Conservation (phyloP, 441 rosid species). For the Melastoma candidum region DNA sequence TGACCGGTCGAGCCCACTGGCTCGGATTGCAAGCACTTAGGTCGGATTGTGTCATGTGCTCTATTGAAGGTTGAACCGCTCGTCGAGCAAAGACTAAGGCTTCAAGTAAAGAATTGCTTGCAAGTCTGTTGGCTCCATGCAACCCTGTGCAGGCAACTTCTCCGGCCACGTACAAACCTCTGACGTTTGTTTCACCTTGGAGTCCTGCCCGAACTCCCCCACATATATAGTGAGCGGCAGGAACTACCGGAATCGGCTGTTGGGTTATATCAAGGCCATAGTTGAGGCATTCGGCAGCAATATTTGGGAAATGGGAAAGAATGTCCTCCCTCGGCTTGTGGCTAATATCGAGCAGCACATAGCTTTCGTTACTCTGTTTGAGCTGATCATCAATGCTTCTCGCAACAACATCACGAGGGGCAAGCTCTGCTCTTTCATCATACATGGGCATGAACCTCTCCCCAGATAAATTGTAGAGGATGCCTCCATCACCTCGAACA, state of each 20-base stretch:
- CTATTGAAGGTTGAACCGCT: slow-evolving; percentile 79
- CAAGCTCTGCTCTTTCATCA: slow-evolving; percentile 91
- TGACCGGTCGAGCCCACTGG: slow-evolving; percentile 66
- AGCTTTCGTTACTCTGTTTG: slow-evolving; percentile 61
- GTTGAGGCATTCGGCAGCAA: slow-evolving; percentile 77
- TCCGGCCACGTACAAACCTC: slow-evolving; percentile 87
- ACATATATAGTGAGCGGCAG: slow-evolving; percentile 97
- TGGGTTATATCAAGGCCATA: slow-evolving; percentile 68
- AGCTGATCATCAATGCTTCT: slow-evolving; percentile 98
- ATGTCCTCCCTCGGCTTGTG: slow-evolving; percentile 71
- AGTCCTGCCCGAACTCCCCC: slow-evolving; percentile 94
- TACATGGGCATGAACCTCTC: slow-evolving; percentile 81
- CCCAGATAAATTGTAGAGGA: slow-evolving; percentile 71
- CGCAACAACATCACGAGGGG: slow-evolving; percentile 95
- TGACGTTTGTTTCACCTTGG: slow-evolving; percentile 86
- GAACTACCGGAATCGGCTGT: slow-evolving; percentile 90
- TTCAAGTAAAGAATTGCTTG: slow-evolving; percentile 97
- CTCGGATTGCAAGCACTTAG: slow-evolving; percentile 34
- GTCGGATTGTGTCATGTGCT: slow-evolving; percentile 52
- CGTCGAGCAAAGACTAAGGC: slow-evolving; percentile 90
- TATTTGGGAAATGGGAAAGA: slow-evolving; percentile 89
- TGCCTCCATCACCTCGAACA: slow-evolving; percentile 96
- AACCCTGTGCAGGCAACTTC: slow-evolving; percentile 97
- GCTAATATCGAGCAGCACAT: slow-evolving; percentile 85
- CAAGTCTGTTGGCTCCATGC: slow-evolving; percentile 95